Evolutionary conservation across 345 rosid species (phyloP).

Genomic region (Passiflora organensis): DNA sequence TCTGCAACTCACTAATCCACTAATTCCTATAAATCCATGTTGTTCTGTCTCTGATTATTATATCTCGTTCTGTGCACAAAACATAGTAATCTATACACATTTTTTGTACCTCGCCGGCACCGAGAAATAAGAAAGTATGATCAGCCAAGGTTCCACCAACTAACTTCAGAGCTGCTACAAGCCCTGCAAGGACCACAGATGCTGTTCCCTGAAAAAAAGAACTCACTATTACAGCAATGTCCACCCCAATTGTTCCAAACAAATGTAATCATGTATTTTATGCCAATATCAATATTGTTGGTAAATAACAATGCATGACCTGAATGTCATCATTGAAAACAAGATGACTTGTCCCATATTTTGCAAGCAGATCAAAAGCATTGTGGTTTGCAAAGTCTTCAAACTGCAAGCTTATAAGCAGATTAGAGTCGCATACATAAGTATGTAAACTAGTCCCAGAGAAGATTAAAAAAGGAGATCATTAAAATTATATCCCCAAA

Average conservation of each 20-base stretch:
- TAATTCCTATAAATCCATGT: neutral
- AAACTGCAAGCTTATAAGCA: constrained; percentile 43
- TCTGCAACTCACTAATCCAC: neutral
- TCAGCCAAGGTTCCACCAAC: constrained; percentile 72
- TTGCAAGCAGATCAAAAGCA: constrained; percentile 83
- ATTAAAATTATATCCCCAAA: neutral
- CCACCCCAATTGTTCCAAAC: neutral
- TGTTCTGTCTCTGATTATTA: neutral
- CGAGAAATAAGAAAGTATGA: constrained; percentile 86
- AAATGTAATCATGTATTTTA: too few species aligned
- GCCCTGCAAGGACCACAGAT: constrained; percentile 97
- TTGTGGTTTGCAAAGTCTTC: constrained; percentile 99
- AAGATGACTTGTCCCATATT: constrained; percentile 88
- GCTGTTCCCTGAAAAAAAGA: constrained; percentile 74
- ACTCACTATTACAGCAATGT: constrained; percentile 12
- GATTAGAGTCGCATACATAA: neutral
- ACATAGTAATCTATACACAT: too few species aligned
- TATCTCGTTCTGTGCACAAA: neutral
- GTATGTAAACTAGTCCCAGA: neutral
- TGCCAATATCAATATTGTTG: too few species aligned
- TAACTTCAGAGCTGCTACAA: constrained; percentile 67
- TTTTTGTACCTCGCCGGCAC: constrained; percentile 77
- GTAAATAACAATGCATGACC: constrained; percentile 29
- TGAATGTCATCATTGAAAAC: constrained; percentile 98
- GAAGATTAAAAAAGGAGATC: neutral